phyloP scores from a whole-genome alignment of 768 basidiomycete genomes.

The Coprinopsis strossmayeri region DNA sequence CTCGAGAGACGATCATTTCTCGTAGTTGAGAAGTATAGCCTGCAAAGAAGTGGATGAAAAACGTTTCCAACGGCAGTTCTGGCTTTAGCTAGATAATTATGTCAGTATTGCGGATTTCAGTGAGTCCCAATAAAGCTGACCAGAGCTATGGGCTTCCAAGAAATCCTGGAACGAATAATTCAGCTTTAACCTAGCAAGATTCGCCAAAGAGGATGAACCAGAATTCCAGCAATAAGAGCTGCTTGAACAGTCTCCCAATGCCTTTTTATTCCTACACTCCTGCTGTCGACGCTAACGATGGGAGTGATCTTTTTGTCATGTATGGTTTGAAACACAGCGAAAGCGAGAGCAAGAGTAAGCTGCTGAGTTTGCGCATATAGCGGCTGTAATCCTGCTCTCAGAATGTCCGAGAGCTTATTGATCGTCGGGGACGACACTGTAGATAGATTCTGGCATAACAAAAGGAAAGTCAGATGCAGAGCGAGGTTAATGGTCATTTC shows the following conservation, averaged over 20 bases:
- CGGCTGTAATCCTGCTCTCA: slow-evolving; percentile 37
- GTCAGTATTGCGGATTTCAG: too few species aligned
- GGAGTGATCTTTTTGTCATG: slow-evolving; percentile 1
- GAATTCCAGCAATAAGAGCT: slow-evolving; percentile 18
- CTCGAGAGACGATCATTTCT: not conserved
- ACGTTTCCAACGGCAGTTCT: slow-evolving; percentile 9
- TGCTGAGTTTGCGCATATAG: slow-evolving; percentile 26
- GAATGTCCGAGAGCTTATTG: slow-evolving; percentile 30
- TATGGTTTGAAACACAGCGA: not conserved
- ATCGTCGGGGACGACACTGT: slow-evolving; percentile 28
- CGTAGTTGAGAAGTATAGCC: slow-evolving; percentile 18
- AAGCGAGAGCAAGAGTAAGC: slow-evolving; percentile 21
- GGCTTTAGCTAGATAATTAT: not conserved
- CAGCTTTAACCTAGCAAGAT: not conserved
- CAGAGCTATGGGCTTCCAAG: slow-evolving; percentile 12
- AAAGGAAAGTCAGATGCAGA: not conserved
- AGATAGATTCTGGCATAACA: slow-evolving; percentile 28
- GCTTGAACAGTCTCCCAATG: slow-evolving; percentile 7
- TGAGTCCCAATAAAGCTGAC: slow-evolving; percentile 1
- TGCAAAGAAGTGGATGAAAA: slow-evolving; percentile 14
- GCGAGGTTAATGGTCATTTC: not conserved
- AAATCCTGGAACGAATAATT: slow-evolving; percentile 10
- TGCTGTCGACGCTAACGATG: not conserved
- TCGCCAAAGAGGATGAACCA: slow-evolving; percentile 16
- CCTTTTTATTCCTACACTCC: slow-evolving; percentile 1